phyloP scores from a whole-genome alignment of 2,329 filamentous ascomycete species.

The Fusarium anguioides region DNA sequence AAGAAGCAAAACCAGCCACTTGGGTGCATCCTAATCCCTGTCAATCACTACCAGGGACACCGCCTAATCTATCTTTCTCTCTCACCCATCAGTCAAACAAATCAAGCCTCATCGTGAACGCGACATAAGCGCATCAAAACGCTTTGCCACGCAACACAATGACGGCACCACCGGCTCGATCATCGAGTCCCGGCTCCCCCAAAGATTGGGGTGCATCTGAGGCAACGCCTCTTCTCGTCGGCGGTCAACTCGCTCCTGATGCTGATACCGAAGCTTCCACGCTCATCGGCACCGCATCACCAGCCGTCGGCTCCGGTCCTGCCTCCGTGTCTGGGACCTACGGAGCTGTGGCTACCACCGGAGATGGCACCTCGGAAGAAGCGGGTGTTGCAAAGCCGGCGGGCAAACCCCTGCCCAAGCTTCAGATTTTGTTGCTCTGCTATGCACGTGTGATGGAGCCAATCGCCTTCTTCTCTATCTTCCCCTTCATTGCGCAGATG shows the following conservation, averaged over 20 bases:
- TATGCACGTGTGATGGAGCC: slow-evolving; percentile 79
- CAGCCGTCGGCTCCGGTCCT: slow-evolving; percentile 12
- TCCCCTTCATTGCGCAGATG: slow-evolving; percentile 85
- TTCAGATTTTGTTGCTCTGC: slow-evolving; percentile 79
- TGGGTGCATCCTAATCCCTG: slow-evolving; percentile 1
- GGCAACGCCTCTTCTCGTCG: slow-evolving; percentile 36
- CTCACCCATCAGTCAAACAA: too few relatives aligned
- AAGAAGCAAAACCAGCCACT: background rate
- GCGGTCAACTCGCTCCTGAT: slow-evolving; percentile 27
- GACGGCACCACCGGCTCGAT: slow-evolving; percentile 8
- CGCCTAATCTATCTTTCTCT: background rate
- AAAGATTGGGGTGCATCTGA: slow-evolving; percentile 29
- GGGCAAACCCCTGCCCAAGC: slow-evolving; percentile 51
- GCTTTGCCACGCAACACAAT: slow-evolving; percentile 9
- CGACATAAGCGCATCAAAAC: background rate
- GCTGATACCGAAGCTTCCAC: slow-evolving; percentile 44
- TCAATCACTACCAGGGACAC: background rate
- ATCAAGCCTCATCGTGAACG: background rate
- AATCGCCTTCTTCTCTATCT: slow-evolving; percentile 85
- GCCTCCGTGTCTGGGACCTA: slow-evolving; percentile 5
- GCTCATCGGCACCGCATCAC: slow-evolving; percentile 36
- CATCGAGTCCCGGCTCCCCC: slow-evolving; percentile 9
- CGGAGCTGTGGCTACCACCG: slow-evolving; percentile 12
- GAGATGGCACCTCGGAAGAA: background rate
- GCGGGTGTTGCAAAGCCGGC: background rate